Base-by-base conservation (phyloP, 495 filamentous ascomycete species). In the Astrocystis sublimbata region DNA sequence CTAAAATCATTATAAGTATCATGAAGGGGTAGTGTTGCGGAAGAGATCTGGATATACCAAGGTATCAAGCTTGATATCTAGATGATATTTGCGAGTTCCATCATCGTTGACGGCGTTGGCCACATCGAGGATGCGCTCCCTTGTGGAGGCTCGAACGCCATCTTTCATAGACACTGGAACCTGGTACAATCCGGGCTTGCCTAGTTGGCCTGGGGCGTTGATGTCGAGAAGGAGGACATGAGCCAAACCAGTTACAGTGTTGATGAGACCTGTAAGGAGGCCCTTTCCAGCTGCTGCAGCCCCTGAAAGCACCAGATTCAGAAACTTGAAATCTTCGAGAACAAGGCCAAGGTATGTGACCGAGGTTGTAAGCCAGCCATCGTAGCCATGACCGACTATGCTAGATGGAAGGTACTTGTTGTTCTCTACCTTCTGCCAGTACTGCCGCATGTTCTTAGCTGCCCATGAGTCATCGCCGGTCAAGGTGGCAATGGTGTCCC, bases 41-140 rank as follows among this genome's bases (percentile, higher is more conserved):
- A n/a, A n/a, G n/a, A n/a, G n/a, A n/a, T n/a, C n/a, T 19, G 21
- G 1, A 28, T 40, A 31, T 57, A 57, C 54, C 10, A 86, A 77
- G 45, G 78, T 81, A 65, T 88, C 81, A 0, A 82, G 76, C 21
- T 78, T 75, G 19, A 90, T 76, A 28, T 86, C 82, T 1, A 89
- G 76, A 0, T 75, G 77, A 62, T 88, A 87, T 65, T 79, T 82
- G 68, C 81, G 78, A 10, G 69, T 72, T 35, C 84, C 85, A 57
- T 86, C 77, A 0, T 64, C 59, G 58, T 83, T 83, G 9, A 49
- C 75, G 0, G 82, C 81, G 55, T 83, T 78, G 8, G 78, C 76
- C 0, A 84, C 80, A 12, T 78, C 70, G 19, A 83, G 62, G 41
- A 89, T 63, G 58, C 83, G 83, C 35, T 88, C 80, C 3, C 85